phyloP scores from a whole-genome alignment of 2,329 filamentous ascomycete species.

The Aspergillus intermedius region DNA sequence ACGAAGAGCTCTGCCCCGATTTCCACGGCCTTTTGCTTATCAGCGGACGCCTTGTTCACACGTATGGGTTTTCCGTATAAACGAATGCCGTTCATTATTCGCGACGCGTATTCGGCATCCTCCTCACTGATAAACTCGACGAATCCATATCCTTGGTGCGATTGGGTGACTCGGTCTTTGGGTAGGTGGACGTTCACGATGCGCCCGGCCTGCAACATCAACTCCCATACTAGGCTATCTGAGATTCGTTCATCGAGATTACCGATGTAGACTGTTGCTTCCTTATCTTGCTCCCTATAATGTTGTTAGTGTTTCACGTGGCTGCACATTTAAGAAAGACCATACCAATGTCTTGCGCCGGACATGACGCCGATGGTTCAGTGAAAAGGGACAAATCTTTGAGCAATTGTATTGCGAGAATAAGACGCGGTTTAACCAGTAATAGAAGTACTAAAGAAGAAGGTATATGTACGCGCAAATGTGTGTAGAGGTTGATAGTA shows the following conservation, averaged over 20 bases:
- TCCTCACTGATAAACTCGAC: conserved; percentile 95
- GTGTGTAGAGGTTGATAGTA: too few relatives aligned
- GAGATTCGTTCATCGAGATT: conserved; percentile 96
- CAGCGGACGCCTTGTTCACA: conserved; percentile 88
- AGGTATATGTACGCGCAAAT: neutral
- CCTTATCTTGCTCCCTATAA: conserved; percentile 91
- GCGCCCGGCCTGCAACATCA: conserved; percentile 96
- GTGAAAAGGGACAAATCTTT: neutral
- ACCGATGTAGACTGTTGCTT: conserved; percentile 95
- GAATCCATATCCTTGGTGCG: conserved; percentile 96
- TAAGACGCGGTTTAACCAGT: neutral
- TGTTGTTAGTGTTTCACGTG: conserved; percentile 10
- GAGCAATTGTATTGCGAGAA: neutral
- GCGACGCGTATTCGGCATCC: conserved; percentile 92
- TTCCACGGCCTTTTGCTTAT: conserved; percentile 89
- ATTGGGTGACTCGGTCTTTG: conserved; percentile 94
- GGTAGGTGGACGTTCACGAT: conserved; percentile 98
- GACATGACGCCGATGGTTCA: conserved; percentile 47
- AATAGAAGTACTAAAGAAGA: neutral
- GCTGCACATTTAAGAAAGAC: neutral
- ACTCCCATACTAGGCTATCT: conserved; percentile 86
- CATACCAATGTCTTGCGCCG: conserved; percentile 69
- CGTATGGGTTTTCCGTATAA: conserved; percentile 90
- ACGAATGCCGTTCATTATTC: conserved; percentile 93
- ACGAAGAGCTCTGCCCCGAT: conserved; percentile 96